Evolutionary conservation across 148 eudicot genomes (phyloP).

Genomic region (Tetragonia tetragonoides): DNA sequence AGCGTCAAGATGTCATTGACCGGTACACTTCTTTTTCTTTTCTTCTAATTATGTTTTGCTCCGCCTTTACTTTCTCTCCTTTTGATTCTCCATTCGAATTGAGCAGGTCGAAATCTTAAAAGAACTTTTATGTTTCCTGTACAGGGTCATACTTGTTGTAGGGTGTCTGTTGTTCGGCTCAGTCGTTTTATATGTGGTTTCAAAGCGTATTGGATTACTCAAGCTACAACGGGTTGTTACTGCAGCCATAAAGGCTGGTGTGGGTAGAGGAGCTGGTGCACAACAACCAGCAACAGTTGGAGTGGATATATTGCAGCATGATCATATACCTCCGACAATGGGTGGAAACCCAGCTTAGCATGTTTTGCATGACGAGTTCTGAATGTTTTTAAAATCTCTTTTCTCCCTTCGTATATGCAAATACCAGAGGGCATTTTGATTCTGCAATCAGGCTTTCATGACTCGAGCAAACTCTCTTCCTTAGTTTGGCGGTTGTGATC

Average conservation of each 20-base stretch:
- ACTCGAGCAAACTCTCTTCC: too few relatives aligned
- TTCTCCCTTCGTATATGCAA: neutral
- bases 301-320: slow-evolving; percentile 32
- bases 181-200: slow-evolving; percentile 85
- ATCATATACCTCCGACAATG: slow-evolving; percentile 39
- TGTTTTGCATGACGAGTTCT: slow-evolving; percentile 78
- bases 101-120: neutral
- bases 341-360: slow-evolving; percentile 40
- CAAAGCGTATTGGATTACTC: slow-evolving; percentile 86
- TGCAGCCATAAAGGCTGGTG: slow-evolving; percentile 64
- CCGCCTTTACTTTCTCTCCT: neutral
- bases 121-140: neutral
- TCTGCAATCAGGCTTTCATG: neutral
- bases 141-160: slow-evolving; percentile 60
- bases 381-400: slow-evolving; percentile 17
- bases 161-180: slow-evolving; percentile 68
- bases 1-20: slow-evolving; percentile 89
- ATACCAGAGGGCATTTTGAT: neutral
- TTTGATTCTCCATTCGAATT: neutral
- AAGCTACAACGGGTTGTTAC: slow-evolving; percentile 69
- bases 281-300: slow-evolving; percentile 28
- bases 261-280: slow-evolving; percentile 44
- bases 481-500: too few relatives aligned
- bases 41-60: neutral
- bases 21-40: slow-evolving; percentile 38